Base-by-base conservation (phyloP, 2,329 filamentous ascomycete genomes). In the Achaetomium macrosporum region DNA sequence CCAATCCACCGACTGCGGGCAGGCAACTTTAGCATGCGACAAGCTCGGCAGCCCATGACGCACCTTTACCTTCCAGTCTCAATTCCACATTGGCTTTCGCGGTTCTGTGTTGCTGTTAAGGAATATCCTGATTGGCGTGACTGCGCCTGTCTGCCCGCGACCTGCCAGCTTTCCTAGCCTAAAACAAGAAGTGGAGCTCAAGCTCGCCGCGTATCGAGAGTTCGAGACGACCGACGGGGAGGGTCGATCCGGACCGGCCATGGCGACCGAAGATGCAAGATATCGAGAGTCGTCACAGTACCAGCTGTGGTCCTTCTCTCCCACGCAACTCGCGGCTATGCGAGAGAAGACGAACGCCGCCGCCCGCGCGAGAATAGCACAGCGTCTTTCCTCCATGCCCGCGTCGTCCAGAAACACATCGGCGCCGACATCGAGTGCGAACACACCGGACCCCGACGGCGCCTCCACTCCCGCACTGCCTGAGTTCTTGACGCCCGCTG, bases 201-300 rank as follows among this genome's bases (percentile, higher is more conserved):
- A 33, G 20, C 31, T 31, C 16, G 16, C 20, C n/a, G 5, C 15
- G 8, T 33, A 33, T 17, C 15, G 7, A 19, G 25, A 9, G 42
- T 10, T 33, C 11, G 33, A 15, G 33, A 5, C 35, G 15, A 8
- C 15, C 33, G 12, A 15, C 33, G 5, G 33, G 4, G 8, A 10
- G 12, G 9, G 19, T n/a, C 30, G 17, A 40, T n/a, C n/a, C n/a
- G n/a, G n/a, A n/a, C n/a, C 48, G 58, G 70, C 42, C 56, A 88
- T 95, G 82, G 77, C 78, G 8, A 87, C 83, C 57, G 93, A 99
- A 78, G 93, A 99, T 71, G 88, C 89, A 61, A 78, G 91, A 51
- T 99, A 97, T 72, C 84, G 90, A 31, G 81, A 87, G 47, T 95
- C 92, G 0, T 92, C 89, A 43, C 93, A 99, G 70, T 97, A 84